Percentiles rank a stretch among this genome's conserved stretches.
These are phyloP conservation scores for Globisporangium okanoganense DNA, from an alignment of 352 stramenopile genomes.

Conservation along the genomic window DNA sequence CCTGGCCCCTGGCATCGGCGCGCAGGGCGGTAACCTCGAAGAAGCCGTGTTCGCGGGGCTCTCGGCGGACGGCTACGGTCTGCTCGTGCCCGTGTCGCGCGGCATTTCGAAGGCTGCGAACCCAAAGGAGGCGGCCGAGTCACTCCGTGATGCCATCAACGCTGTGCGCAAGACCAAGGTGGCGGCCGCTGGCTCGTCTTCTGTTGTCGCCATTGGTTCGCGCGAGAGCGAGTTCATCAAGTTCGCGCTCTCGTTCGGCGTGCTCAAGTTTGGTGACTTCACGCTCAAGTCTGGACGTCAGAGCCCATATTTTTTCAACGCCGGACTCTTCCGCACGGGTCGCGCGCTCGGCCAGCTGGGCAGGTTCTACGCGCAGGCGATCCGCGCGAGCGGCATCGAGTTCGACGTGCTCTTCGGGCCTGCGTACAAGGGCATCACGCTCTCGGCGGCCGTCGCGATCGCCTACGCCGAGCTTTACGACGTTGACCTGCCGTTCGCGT, in stretches of 20 bases:
- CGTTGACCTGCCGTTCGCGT: slow-evolving; percentile 94
- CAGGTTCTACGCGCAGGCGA: slow-evolving; percentile 93
- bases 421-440: slow-evolving; percentile 99
- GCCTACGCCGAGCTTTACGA: slow-evolving; percentile 91
- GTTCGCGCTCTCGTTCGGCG: slow-evolving; percentile 93
- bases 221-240: slow-evolving; percentile 95
- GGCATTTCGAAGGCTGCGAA: slow-evolving; percentile 93
- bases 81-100: slow-evolving; percentile 96
- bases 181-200: slow-evolving; percentile 14
- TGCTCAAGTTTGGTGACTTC: slow-evolving; percentile 98
- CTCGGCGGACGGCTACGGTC: slow-evolving; percentile 83
- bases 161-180: slow-evolving; percentile 65
- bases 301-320: slow-evolving; percentile 99
- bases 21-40: slow-evolving; percentile 92
- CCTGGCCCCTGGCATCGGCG: slow-evolving; percentile 95
- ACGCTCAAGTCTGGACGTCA: slow-evolving; percentile 97
- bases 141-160: slow-evolving; percentile 94
- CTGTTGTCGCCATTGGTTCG: slow-evolving; percentile 18
- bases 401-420: slow-evolving; percentile 99
- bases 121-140: slow-evolving; percentile 85
- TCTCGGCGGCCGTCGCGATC: slow-evolving; percentile 93
- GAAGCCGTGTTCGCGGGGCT: slow-evolving; percentile 76
- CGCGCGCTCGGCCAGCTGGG: slow-evolving; percentile 90
- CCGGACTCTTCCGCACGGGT: slow-evolving; percentile 95
- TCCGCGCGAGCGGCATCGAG: slow-evolving; percentile 89